Evolutionary conservation across 768 basidiomycete species (phyloP), one percentile per base, ranked within the genome.

Genomic region (Hygrocybe punicea): DNA sequence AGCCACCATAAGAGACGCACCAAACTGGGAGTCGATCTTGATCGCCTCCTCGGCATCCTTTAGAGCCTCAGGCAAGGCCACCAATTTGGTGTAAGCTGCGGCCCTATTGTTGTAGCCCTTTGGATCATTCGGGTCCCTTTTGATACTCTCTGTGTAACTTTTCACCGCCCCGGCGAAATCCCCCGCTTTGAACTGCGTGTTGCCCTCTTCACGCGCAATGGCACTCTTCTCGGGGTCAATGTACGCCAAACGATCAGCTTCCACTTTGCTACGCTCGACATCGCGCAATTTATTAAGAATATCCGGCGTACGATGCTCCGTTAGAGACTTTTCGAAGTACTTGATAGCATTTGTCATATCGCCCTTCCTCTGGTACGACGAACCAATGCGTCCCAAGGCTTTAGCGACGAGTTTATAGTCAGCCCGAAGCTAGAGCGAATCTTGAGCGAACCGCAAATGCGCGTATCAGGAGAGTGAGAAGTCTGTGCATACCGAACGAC

Each of bases 31-130:
- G 72, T 98, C 96, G 49, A 89, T 83, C 73, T 86, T 87, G 78
- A 98, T 93, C 23, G 97, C 93, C 70, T 90, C 85, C 55, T 99
- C 84, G 37, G 86, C 92, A 66, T 99, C 97, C 73, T 98, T 98
- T 67, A 98, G 80, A 1, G 95, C 97, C 71, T 99, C 97, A 10
- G 94, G 90, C 29, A 98, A 74, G 1, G 97, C 97, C 42, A 82
- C 82, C 39, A 99, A 84, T 77, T 98, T 98, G 74, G 89, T 92
- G 76, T 97, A 98, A 21, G 93, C 95, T 25, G 93, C 89, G n/a
- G 97, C 93, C 49, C 97, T 88, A 77, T 99, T 99, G 72, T 96
- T 98, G 78, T 98, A 99, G 8, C 91, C 94, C 61, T 88, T 81
- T 13, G 96, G 83, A 68, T 99, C 97, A 36, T 73, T 70, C 40